Base-by-base conservation (phyloP, 2,329 filamentous ascomycete genomes). In the Simplicillium aogashimaense region DNA sequence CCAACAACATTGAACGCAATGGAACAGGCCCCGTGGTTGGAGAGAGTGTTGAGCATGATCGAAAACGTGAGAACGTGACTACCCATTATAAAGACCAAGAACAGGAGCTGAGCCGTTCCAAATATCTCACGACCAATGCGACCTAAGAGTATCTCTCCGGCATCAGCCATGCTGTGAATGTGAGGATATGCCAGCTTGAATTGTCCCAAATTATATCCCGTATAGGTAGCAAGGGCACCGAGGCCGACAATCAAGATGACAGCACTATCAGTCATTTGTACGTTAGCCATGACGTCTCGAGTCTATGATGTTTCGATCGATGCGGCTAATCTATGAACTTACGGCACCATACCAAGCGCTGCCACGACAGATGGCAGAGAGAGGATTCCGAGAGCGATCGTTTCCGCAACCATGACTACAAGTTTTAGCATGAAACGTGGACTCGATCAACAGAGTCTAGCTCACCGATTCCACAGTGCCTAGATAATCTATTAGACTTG, bases 21-120 rank as follows among this genome's bases (percentile, higher is more conserved):
- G 36, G 57, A 56, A 53, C 63, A 66, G 6, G 55, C 42, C 20
- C 49, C 68, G 47, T 78, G 68, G 3, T 70, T 57, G 1, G 76
- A 80, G 34, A 84, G 59, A 17, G 66, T 74, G 46, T 76, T 77
- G 57, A 83, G 71, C 45, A 78, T 78, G 45, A 83, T 77, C 11
- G 69, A 69, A 48, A 82, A 82, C 1, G 77, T 81, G 39, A 83
- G 61, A 34, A 81, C 64, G 56, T 85, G 81, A n/a, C 76, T 79
- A 13, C 70, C 76, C 58, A 79, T 76, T 50, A 81, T 70, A 55
- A 84, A 82, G 29, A 81, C 54, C 7, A 83, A 61, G 54, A 82
- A 74, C 8, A 83, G 53, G 4, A 70, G 60, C 45, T 79, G 74
- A 38, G 69, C 74, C 34, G 63, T 54, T 11, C 74, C 76, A 37